Base-by-base conservation (phyloP, 1,284 basidiomycete genomes). In the Porodaedalea pini region DNA sequence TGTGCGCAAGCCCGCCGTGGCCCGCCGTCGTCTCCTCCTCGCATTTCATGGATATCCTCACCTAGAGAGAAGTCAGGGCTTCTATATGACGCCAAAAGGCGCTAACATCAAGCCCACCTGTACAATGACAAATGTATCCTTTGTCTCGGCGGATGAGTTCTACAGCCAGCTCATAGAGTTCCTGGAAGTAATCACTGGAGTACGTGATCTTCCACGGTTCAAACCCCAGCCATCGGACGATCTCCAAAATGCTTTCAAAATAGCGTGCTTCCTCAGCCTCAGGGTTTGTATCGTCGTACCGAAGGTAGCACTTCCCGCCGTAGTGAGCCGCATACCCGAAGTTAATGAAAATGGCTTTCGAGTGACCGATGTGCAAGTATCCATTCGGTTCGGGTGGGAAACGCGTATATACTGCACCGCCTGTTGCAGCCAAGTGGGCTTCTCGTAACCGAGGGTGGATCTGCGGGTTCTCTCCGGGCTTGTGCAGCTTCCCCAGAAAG, bases 121-220 rank as follows among this genome's bases (percentile, higher is more conserved):
- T 92, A 70, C 96, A 99, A 69, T 96, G 91, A 69, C 95, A 98
- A 7, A 98, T 86, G 74, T 99, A 99, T 6, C 91, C 97, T 72
- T 93, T 92, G 62, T 92, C 94, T 36, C 91, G 79, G 70, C 86
- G 85, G 65, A 95, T 96, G 53, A 99, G 78, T 69, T 96, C 88
- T n/a, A 94, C 81, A 2, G 96, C 96, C 27, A 98, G 79, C 21
- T 89, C 87, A 69, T 96, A 92, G 19, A 99, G 76, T 68, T 86
- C 75, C 62, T 91, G 83, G 72, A 99, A 99, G 75, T 99, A 94
- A 74, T 99, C 97, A 68, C 93, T 96, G 51, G 96, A 98, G 73
- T 99, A 99, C 11, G 97, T 99, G 75, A 99, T 94, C 74, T 94
- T 94, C 91, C 92, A 98, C 4, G 97, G 97, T 71, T 99, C 95